phyloP scores from a whole-genome alignment of 179 eudicot species.

The Patellifolia procumbens region DNA sequence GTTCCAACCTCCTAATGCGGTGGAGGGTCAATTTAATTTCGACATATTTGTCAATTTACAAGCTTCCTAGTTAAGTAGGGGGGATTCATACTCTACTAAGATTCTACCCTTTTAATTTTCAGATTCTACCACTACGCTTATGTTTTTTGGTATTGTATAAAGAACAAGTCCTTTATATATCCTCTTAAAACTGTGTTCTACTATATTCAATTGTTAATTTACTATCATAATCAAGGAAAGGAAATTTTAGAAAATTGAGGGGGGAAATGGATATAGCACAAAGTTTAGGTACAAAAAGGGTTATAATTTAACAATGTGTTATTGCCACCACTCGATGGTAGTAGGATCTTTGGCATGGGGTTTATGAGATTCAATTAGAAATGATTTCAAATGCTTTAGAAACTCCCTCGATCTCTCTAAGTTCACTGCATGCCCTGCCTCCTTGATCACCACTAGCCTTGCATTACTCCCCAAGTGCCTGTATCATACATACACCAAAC shows the following conservation, averaged over 20 bases:
- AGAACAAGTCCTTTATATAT: too few species aligned
- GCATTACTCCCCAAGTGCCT: constrained; percentile 59
- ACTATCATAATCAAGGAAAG: not conserved
- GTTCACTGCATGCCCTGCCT: constrained; percentile 61
- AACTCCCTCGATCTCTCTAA: constrained; percentile 57
- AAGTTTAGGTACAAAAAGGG: not conserved
- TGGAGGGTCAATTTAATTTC: too few species aligned
- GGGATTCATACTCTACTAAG: too few species aligned
- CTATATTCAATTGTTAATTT: not conserved
- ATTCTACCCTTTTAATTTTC: too few species aligned
- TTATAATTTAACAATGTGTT: not conserved
- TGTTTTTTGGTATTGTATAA: too few species aligned
- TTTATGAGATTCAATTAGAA: constrained; percentile 35
- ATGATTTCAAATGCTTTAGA: constrained; percentile 47
- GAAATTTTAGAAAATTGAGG: not conserved
- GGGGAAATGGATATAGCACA: not conserved
- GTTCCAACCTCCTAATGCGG: too few species aligned
- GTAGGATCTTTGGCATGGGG: constrained; percentile 32
- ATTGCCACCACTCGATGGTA: constrained; percentile 31
- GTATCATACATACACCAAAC: not conserved
- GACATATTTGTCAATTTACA: too few species aligned
- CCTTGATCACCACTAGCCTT: constrained; percentile 46
- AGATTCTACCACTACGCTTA: too few species aligned
- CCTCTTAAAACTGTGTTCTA: too few species aligned
- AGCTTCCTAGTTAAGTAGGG: too few species aligned